phyloP scores from a whole-genome alignment of 441 rosid genomes.

The Croton setiger region DNA sequence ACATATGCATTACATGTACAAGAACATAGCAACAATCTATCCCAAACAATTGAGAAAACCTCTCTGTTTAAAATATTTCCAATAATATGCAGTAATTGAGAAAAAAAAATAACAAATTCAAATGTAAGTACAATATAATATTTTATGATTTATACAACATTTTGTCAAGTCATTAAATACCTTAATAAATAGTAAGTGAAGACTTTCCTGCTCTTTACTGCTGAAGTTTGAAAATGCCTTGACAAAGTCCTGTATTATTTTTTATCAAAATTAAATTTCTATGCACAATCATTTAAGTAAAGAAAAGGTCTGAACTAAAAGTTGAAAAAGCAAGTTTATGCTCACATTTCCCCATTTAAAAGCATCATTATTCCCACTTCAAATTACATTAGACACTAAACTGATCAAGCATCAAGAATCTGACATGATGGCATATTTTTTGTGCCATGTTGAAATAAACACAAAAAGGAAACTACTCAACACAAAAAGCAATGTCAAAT shows the following conservation, averaged over 20 bases:
- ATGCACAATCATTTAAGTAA: not conserved
- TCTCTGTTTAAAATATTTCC: not conserved
- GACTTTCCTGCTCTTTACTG: conserved; percentile 34
- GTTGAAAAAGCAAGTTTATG: not conserved
- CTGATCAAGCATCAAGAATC: not conserved
- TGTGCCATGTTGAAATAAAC: not conserved
- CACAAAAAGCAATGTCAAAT: not conserved
- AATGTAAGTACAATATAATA: not conserved
- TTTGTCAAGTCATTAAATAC: conserved; percentile 17
- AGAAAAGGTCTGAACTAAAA: not conserved
- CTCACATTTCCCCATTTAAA: not conserved
- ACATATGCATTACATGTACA: not conserved
- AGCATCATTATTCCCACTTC: not conserved
- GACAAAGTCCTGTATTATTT: conserved; percentile 34
- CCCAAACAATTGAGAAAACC: not conserved
- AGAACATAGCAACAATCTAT: not conserved
- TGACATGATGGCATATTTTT: not conserved
- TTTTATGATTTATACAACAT: not conserved
- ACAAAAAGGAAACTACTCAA: not conserved
- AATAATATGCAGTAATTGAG: not conserved
- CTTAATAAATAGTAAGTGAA: conserved; percentile 47
- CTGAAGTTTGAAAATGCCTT: conserved; percentile 43
- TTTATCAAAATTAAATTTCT: not conserved
- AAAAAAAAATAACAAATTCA: not conserved
- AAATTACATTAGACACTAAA: not conserved